Conservation (phyloP, 768 basidiomycete species). For the Hygrophorus pudorinus region DNA sequence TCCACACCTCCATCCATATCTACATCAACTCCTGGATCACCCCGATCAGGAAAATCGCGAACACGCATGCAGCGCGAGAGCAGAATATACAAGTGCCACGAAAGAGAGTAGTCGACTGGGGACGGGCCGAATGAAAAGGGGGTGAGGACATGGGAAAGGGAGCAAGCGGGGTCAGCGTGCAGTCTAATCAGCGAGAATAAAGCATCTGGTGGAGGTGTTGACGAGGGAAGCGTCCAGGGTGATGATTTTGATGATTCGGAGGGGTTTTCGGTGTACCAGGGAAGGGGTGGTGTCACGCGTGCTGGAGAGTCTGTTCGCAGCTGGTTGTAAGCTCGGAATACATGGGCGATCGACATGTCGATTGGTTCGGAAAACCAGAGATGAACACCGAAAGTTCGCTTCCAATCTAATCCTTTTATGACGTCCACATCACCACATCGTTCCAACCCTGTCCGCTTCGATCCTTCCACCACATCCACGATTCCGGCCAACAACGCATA, state of each 20-base stretch:
- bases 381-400: constrained; percentile 80
- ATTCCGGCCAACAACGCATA: constrained; percentile 77
- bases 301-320: constrained; percentile 26
- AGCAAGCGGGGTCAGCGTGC: constrained; percentile 60
- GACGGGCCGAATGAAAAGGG: constrained; percentile 69
- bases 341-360: constrained; percentile 59
- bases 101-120: constrained; percentile 70
- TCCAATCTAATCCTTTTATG: constrained; percentile 81
- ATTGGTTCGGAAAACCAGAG: constrained; percentile 81
- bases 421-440: constrained; percentile 52
- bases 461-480: constrained; percentile 48
- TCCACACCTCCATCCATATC: constrained; percentile 28
- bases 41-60: constrained; percentile 84
- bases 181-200: constrained; percentile 77
- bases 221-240: constrained; percentile 33
- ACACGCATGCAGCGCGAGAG: constrained; percentile 74
- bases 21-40: constrained; percentile 29
- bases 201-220: constrained; percentile 51
- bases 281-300: constrained; percentile 42
- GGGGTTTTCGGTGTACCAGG: constrained; percentile 41
- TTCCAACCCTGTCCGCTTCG: constrained; percentile 36
- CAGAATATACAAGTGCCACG: constrained; percentile 91
- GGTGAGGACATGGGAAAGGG: constrained; percentile 55
- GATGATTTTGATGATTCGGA: constrained; percentile 12
- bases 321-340: constrained; percentile 51